Evolutionary conservation across 176 grass and related monocot species (phyloP), one percentile per base, ranked within the genome.

Genomic region (Poa annua): DNA sequence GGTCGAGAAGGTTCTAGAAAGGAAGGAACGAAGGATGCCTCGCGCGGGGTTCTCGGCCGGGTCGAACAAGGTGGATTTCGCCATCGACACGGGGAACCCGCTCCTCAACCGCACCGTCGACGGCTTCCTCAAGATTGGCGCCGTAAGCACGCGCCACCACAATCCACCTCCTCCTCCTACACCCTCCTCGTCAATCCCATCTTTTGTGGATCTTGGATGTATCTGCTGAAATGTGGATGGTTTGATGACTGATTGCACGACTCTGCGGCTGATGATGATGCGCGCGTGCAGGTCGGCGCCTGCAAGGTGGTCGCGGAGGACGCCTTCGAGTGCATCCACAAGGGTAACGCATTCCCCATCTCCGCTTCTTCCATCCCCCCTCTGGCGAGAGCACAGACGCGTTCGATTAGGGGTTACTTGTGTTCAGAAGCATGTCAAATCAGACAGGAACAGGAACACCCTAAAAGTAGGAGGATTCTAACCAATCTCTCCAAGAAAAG

Each of bases 61-160:
- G 22, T 88, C 90, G 35, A 85, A 91, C 13, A 90, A 62, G 87
- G 34, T 90, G 54, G 83, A 90, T 51, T 50, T 90, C 80, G 68
- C 25, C 75, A 35, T 98, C 92, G 89, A 93, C 89, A 86, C 85
- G 85, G 96, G 92, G 0, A 88, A 90, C 71, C 89, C 90, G 16
- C 88, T 98, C 44, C 85, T 98, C 87, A 95, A 98, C 71, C 92
- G 84, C 83, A 98, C 96, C 82, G 89, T 98, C 85, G 92, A 91
- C 71, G 90, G 96, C 15, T 98, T 98, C 91, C 80, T 95, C 88
- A 98, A 91, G 81, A 98, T 98, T 80, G 91, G 91, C 62, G 89
- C 89, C 8, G 91, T 96, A 76, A n/a, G 74, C 13, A 0, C 21
- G 7, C 38, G 3, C 44, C 8, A 7, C 44, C 10, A 39, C 29